Conservation (phyloP, 306 rosid genomes). For the Vigna unguiculata region DNA sequence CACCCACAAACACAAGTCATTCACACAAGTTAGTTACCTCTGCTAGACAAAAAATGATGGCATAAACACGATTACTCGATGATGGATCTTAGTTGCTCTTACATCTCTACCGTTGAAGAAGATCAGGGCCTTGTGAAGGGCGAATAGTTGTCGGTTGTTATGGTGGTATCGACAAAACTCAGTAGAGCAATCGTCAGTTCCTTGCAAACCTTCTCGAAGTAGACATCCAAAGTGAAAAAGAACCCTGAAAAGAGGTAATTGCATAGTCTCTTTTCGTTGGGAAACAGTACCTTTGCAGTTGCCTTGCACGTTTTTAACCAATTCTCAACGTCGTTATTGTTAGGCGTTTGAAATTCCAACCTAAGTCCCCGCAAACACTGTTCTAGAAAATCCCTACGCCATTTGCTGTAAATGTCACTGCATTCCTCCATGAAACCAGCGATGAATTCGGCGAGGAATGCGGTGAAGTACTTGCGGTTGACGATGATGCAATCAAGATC, state of each 20-base stretch:
- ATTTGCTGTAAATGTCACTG: neutral
- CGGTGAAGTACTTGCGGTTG: constrained; percentile 79
- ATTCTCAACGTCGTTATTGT: neutral
- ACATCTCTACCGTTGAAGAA: constrained; percentile 94
- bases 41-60: too few species aligned
- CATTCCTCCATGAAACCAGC: constrained; percentile 8
- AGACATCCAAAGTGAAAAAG: too few species aligned
- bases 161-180: constrained; percentile 58
- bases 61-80: neutral
- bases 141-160: constrained; percentile 88
- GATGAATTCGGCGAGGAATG: constrained; percentile 75
- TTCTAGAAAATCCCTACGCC: neutral
- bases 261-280: too few species aligned
- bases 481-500: constrained; percentile 97
- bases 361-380: neutral
- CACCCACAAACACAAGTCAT: constrained; percentile 10
- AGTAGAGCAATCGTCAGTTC: too few species aligned
- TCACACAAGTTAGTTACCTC: neutral
- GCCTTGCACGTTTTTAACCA: neutral
- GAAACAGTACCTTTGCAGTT: neutral
- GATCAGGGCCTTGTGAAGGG: constrained; percentile 94
- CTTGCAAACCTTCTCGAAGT: neutral
- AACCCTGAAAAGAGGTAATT: too few species aligned
- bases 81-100: neutral
- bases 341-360: neutral